Base-by-base conservation (phyloP, 108 stramenopile genomes). In the Ochromonas danica region DNA sequence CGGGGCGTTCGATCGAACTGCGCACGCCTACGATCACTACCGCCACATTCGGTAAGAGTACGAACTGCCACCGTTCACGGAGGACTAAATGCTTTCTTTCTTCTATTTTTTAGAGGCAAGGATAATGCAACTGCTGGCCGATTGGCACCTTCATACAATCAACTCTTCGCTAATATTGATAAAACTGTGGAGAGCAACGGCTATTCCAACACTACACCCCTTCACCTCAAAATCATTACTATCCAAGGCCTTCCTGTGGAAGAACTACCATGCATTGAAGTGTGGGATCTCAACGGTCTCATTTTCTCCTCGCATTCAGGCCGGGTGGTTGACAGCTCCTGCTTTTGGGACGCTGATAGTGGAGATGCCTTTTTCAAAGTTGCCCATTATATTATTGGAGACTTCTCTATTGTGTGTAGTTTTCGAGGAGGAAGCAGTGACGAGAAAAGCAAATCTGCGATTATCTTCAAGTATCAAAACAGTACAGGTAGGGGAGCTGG, bases 381-480 rank as follows among this genome's bases (percentile, higher is more conserved):
- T 28, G 6, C 72, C 3, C 17, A 45, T 27, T 27, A 75, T 75
- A 36, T 75, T 27, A 27, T 75, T 17, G 72, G 72, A 38, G 72
- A 75, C 31, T 75, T 75, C 31, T 75, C 72, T 3, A 41, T 75
- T 36, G 31, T 75, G 36, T 75, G 72, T 75, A 6, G 72, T 10
- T 75, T 75, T 36, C 14, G 72, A 6, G 72, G 72, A 27, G 14
- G 22, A 10, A 10, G 3, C 10, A 33, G 14, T 33, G 28, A 3
- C 3, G 38, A 6, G 28, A 75, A 60, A 41, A 25, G 38, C 40
- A 75, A 75, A 60, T 41, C 31, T 36, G 38, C 72, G 40, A 38
- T 42, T 27, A 75, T 75, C 28, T 75, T 75, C 31, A 75, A 75
- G 40, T 75, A 75, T 36, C 72, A 75, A 25, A 75, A 75, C 72